A percentile compares a stretch with the other conserved stretches of the same genome.
These are phyloP conservation scores for Leptographium lundbergii DNA, from an alignment of 2,329 filamentous ascomycete genomes.

Conservation along the genomic window DNA sequence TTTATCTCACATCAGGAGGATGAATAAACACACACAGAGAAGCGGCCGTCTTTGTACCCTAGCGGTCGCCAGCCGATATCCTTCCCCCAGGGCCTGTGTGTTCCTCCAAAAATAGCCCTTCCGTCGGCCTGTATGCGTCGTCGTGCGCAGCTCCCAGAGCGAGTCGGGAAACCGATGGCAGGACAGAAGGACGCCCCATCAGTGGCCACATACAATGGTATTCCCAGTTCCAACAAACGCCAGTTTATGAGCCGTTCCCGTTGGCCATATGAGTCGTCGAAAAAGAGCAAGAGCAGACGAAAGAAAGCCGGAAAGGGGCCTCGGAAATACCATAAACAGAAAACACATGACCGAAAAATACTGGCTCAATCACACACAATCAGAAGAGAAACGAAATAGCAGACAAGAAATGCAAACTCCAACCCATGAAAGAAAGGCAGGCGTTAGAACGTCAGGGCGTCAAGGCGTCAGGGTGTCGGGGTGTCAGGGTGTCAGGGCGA, in stretches of 20 bases:
- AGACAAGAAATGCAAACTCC: constrained; percentile 1
- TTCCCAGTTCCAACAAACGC: background rate
- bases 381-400: constrained; percentile 1
- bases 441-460: background rate
- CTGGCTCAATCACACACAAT: background rate
- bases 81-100: background rate
- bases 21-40: background rate
- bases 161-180: background rate
- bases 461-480: background rate
- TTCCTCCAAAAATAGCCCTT: background rate
- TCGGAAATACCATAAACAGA: background rate
- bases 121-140: background rate
- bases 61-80: background rate
- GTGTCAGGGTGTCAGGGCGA: background rate
- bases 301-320: background rate
- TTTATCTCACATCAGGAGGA: background rate
- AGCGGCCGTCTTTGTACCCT: background rate
- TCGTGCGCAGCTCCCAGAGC: background rate
- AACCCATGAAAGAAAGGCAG: background rate
- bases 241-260: constrained; percentile 1
- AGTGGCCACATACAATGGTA: background rate
- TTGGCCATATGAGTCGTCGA: background rate
- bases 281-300: background rate
- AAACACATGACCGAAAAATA: background rate
- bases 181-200: background rate